Percentiles rank a stretch among this genome's conserved stretches.
Evolutionary conservation across 257 asterid genomes (phyloP).

Genomic region (Primulina huaijiensis): DNA sequence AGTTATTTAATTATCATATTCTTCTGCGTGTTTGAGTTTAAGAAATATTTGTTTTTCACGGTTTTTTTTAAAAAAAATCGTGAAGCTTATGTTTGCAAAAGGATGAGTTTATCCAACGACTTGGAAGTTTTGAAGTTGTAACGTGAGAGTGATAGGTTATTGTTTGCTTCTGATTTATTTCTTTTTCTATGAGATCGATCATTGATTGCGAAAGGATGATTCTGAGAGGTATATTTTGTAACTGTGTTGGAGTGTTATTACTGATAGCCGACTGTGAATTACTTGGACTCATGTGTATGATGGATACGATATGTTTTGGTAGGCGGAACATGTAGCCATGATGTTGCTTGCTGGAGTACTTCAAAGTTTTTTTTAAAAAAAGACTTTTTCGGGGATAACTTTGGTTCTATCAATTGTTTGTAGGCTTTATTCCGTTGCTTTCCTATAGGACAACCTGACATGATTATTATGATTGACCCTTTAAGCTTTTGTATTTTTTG

Average conservation of each 20-base stretch:
- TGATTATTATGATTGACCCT: slow-evolving; percentile 1
- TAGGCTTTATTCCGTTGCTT: neutral
- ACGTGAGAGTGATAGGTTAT: neutral
- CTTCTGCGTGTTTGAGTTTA: neutral
- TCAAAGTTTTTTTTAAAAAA: no score
- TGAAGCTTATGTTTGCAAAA: neutral
- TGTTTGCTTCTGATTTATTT: neutral
- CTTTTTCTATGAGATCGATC: neutral
- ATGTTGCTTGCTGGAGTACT: neutral
- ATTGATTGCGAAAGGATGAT: neutral
- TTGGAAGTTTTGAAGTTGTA: neutral
- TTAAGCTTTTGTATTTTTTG: slow-evolving; percentile 19
- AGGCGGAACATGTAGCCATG: neutral
- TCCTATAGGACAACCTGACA: neutral
- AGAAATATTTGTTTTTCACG: no score
- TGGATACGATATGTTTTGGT: neutral
- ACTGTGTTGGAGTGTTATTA: neutral
- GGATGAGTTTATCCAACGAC: neutral
- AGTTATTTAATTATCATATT: neutral
- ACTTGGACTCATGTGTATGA: neutral
- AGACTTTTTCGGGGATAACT: neutral
- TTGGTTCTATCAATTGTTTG: no score
- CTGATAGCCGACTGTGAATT: slow-evolving; percentile 1
- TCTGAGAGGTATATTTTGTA: slow-evolving; percentile 12
- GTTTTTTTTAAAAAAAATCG: neutral